Percentiles rank a stretch among this genome's conserved stretches.
phyloP scores from a whole-genome alignment of 805 yeast species.

The Kuraishia cidri region DNA sequence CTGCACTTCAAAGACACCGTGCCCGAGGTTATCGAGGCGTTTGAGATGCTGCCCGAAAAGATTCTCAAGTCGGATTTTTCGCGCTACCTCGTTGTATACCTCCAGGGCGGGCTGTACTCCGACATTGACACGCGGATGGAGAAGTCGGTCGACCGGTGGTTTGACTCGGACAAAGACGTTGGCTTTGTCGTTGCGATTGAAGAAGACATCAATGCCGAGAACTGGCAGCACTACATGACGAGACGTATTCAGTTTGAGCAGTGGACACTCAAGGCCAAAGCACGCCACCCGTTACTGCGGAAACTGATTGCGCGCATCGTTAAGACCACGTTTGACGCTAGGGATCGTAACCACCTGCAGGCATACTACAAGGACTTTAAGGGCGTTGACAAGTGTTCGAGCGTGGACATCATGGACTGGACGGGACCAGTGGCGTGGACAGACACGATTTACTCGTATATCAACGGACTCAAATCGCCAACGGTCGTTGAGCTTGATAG shows the following conservation, averaged over 20 bases:
- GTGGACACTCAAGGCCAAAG: constrained; percentile 52
- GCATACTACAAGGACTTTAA: constrained; percentile 25
- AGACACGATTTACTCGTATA: constrained; percentile 36
- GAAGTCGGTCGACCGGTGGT: constrained; percentile 53
- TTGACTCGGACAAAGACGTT: constrained; percentile 39
- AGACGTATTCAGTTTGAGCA: constrained; percentile 55
- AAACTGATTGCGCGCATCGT: constrained; percentile 45
- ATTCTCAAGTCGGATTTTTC: constrained; percentile 46
- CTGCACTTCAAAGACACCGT: constrained; percentile 17
- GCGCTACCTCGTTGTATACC: constrained; percentile 41
- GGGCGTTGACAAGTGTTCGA: constrained; percentile 24
- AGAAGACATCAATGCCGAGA: constrained; percentile 39
- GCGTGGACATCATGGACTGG: constrained; percentile 56
- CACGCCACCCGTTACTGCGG: constrained; percentile 52
- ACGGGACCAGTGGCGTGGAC: constrained; percentile 80
- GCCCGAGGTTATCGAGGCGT: constrained; percentile 49
- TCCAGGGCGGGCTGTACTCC: constrained; percentile 53
- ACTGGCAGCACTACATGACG: constrained; percentile 43
- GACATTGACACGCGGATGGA: constrained; percentile 52
- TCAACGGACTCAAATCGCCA: constrained; percentile 23
- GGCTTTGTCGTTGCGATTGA: constrained; percentile 51
- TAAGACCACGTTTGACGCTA: constrained; percentile 34
- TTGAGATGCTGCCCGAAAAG: constrained; percentile 42
- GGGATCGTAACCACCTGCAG: constrained; percentile 20
- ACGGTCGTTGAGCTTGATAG: constrained; percentile 7